Evolutionary conservation across 177 flowering plant species (phyloP).

Genomic region (Telopea speciosissima): DNA sequence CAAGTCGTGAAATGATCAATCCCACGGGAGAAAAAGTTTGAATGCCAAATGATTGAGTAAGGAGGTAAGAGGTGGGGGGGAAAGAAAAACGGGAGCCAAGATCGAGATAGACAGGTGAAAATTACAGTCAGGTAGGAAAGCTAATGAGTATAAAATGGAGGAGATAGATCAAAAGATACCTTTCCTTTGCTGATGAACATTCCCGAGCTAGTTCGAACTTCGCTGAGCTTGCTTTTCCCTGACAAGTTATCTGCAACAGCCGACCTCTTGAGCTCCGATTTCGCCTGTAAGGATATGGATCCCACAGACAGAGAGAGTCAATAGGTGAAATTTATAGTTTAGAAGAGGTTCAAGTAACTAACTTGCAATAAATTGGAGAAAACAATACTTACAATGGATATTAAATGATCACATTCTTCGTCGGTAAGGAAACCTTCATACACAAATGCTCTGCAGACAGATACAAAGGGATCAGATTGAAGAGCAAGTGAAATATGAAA

Average conservation of each 20-base stretch:
- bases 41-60: no score
- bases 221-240: conserved; percentile 75
- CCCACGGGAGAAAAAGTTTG: no score
- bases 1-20: no score
- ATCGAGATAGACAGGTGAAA: no score
- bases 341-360: not conserved
- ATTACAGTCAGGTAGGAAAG: no score
- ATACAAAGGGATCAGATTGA: not conserved
- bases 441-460: conserved; percentile 69
- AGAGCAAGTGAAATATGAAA: not conserved
- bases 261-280: conserved; percentile 84
- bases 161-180: conserved; percentile 25
- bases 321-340: no score
- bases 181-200: conserved; percentile 77
- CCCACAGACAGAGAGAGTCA: no score
- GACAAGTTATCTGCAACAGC: conserved; percentile 79
- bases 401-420: conserved; percentile 87
- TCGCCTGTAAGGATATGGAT: conserved; percentile 47
- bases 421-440: conserved; percentile 83
- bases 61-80: no score
- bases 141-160: no score
- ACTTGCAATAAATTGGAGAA: not conserved
- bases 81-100: no score
- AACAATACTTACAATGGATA: conserved; percentile 55
- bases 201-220: conserved; percentile 96